A percentile compares a stretch with the other conserved stretches of the same genome.
These are phyloP conservation scores for Sergeia podlipaevii DNA, from an alignment of 208 protist species.

Conservation along the genomic window DNA sequence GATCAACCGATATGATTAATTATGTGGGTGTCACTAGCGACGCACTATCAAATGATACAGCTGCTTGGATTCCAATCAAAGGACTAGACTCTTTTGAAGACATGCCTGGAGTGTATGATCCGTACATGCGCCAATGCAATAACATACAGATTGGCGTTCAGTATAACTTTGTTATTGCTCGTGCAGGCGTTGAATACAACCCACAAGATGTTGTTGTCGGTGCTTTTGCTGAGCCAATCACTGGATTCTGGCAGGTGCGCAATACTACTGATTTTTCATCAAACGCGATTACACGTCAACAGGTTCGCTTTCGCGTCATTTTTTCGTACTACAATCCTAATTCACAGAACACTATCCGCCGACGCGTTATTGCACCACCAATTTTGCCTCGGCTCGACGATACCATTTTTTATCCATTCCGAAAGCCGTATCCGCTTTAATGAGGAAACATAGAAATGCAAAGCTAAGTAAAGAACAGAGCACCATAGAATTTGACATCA, in stretches of 20 bases:
- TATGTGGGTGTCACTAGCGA: conserved; percentile 67
- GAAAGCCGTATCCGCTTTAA: conserved; percentile 22
- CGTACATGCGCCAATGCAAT: conserved; percentile 35
- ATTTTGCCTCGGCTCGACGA: conserved; percentile 62
- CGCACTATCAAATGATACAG: conserved; percentile 63
- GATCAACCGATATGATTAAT: conserved; percentile 25
- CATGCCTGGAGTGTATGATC: conserved; percentile 32
- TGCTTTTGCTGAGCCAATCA: conserved; percentile 55
- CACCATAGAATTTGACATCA: conserved; percentile 1
- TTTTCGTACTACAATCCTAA: conserved; percentile 42
- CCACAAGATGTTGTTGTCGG: conserved; percentile 73
- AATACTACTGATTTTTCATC: conserved; percentile 44
- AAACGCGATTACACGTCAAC: conserved; percentile 27
- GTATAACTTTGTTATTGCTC: conserved; percentile 67
- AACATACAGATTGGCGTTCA: conserved; percentile 56
- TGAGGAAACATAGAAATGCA: conserved; percentile 6
- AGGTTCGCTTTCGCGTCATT: conserved; percentile 40
- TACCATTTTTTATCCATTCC: conserved; percentile 79
- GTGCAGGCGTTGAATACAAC: conserved; percentile 65
- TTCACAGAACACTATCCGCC: conserved; percentile 39
- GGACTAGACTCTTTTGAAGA: conserved; percentile 23
- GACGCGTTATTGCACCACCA: conserved; percentile 43
- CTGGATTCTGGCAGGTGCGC: conserved; percentile 38
- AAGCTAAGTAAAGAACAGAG: conserved; percentile 5
- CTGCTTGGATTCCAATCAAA: conserved; percentile 63